Base-by-base conservation (phyloP, 1,139 yeast species). In the Arxiozyma heterogenica region DNA sequence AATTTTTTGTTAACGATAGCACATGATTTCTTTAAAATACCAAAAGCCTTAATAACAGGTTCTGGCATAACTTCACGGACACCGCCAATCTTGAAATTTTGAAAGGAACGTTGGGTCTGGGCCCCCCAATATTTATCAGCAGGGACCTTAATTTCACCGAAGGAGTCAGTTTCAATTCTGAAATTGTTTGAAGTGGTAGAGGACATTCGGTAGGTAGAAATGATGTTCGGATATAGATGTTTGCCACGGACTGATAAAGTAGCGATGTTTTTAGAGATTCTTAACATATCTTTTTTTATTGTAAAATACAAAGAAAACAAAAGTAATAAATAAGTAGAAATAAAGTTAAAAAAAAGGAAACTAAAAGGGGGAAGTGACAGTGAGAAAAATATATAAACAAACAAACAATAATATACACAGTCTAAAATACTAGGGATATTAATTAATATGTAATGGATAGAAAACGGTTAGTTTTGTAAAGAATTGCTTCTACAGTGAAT, bases 41-140 rank as follows among this genome's bases (percentile, higher is more conserved):
- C 98, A 68, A 94, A 93, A 3, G 98, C 96, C 64, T 79, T 81
- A 63, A 93, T 84, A 57, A 93, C 78, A 41, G 98, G 97, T 62
- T 82, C 82, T 51, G 98, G 98, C 84, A 93, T 85, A 59, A 81
- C 80, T 68, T 94, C 98, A 60, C 91, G 83, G 34, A 79, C 77
- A 55, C 97, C 98, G 61, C 98, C 98, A 67, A 93, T 93, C 72
- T 90, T 87, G 78, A 93, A 93, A 79, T 93, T 93, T 74, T 84
- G 86, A 65, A 83, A 79, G 17, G 98, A 85, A 73, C 95, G 82
- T 72, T 94, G 97, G 57, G 98, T 93, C 75, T 93, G 98, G 47
- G 98, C 98, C 58, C 98, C 98, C 88, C 96, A 91, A 77, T 91
- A 91, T 70, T 82, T 84, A 67, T 86, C 79, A 57, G 80, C 75